Conservation (phyloP, 768 basidiomycete species). For the Auriscalpium microsporum region DNA sequence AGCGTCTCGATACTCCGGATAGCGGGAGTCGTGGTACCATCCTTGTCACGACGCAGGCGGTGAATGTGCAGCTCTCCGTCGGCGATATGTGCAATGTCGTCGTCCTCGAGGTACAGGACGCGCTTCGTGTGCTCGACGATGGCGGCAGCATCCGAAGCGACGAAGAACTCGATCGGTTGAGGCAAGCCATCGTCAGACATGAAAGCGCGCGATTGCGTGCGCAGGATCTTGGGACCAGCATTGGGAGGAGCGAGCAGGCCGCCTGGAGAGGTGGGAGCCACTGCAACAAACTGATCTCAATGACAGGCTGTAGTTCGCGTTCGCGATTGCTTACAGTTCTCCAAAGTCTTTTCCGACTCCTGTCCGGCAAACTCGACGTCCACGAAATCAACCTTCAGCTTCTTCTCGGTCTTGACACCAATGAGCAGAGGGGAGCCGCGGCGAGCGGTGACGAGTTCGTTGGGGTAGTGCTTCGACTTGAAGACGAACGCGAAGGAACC, state of each 20-base stretch:
- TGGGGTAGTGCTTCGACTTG: constrained; percentile 93
- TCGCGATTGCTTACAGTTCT: constrained; percentile 25
- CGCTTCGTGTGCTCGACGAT: constrained; percentile 99
- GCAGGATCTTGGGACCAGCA: constrained; percentile 69
- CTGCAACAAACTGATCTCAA: neutral
- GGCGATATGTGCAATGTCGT: constrained; percentile 96
- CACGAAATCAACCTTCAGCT: constrained; percentile 99
- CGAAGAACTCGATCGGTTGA: constrained; percentile 98
- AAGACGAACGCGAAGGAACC: constrained; percentile 99
- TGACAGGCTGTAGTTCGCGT: neutral
- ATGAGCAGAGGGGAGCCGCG: constrained; percentile 94
- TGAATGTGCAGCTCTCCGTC: constrained; percentile 99
- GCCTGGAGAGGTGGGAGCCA: constrained; percentile 39
- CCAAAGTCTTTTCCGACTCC: constrained; percentile 41
- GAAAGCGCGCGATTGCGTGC: constrained; percentile 95
- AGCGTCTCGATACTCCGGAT: constrained; percentile 97
- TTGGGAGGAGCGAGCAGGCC: constrained; percentile 61
- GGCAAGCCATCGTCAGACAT: constrained; percentile 98
- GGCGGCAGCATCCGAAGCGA: constrained; percentile 94
- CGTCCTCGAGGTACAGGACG: constrained; percentile 96
- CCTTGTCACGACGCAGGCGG: constrained; percentile 87
- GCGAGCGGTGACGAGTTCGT: constrained; percentile 91
- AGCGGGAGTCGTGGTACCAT: constrained; percentile 49
- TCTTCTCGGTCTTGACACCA: constrained; percentile 99
- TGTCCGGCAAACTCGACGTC: constrained; percentile 91